A percentile compares a stretch with the other conserved stretches of the same genome.
These are phyloP conservation scores for Limnanthes douglasii DNA, from an alignment of 345 rosid species.

Conservation along the genomic window DNA sequence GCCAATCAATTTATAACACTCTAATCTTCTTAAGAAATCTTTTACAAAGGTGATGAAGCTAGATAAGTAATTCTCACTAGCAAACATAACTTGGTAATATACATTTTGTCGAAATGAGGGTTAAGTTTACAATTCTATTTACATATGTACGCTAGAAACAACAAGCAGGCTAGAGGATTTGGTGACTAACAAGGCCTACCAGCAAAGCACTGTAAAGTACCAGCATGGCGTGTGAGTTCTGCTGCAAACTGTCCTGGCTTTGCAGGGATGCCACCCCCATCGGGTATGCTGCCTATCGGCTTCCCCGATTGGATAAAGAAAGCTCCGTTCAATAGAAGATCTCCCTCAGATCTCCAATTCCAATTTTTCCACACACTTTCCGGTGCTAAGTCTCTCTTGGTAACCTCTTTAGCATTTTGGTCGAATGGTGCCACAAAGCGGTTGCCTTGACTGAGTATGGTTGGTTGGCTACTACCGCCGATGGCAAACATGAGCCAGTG, in stretches of 20 bases:
- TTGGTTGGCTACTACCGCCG: constrained; percentile 48
- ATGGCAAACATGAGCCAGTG: constrained; percentile 64
- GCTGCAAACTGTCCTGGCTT: constrained; percentile 28
- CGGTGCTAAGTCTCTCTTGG: constrained; percentile 35
- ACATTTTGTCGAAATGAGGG: no score
- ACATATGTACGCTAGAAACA: no score
- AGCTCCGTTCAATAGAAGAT: constrained; percentile 53
- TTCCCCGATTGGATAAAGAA: constrained; percentile 47
- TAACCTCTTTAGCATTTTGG: constrained; percentile 21
- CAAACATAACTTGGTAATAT: no score
- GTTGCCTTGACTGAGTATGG: constrained; percentile 65
- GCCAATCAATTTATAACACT: no score
- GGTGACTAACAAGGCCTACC: constrained; percentile 15
- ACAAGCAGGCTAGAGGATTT: no score
- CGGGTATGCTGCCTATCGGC: constrained; percentile 9
- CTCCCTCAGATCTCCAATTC: constrained; percentile 66
- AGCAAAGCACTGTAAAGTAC: constrained; percentile 26
- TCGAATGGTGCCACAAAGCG: constrained; percentile 61
- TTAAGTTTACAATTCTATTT: no score
- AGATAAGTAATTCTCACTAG: no score
- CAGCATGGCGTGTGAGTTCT: constrained; percentile 30
- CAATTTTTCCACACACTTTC: constrained; percentile 33
- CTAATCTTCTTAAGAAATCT: no score
- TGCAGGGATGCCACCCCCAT: constrained; percentile 19
- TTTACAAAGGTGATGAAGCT: no score